Conservation (phyloP, 2,329 filamentous ascomycete genomes). For the Phoma herbarum region DNA sequence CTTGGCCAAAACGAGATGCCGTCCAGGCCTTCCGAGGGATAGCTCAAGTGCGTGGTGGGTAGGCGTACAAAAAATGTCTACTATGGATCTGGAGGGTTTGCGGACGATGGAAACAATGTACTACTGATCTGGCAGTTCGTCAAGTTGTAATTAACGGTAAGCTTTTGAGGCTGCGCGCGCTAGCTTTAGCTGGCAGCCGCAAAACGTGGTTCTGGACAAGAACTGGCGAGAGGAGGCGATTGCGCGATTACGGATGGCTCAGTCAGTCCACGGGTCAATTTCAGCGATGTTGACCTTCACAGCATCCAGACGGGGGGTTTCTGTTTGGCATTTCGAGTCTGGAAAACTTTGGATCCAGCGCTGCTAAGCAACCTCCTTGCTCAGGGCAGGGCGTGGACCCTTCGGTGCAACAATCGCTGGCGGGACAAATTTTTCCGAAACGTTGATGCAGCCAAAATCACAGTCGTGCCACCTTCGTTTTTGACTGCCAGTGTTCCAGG, state of each 20-base stretch:
- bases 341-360: neutral
- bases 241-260: constrained; percentile 49
- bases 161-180: neutral
- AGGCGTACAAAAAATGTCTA: neutral
- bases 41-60: neutral
- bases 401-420: constrained; percentile 6
- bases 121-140: neutral
- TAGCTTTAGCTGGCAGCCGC: constrained; percentile 36
- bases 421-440: constrained; percentile 1
- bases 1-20: neutral
- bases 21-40: neutral
- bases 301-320: constrained; percentile 11
- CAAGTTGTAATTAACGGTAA: neutral
- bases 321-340: neutral
- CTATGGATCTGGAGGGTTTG: neutral
- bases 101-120: neutral
- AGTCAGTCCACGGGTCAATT: constrained; percentile 51
- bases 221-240: constrained; percentile 51
- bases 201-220: constrained; percentile 54
- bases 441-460: constrained; percentile 14
- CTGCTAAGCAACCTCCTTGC: neutral
- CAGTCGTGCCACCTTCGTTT: constrained; percentile 6
- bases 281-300: constrained; percentile 31
- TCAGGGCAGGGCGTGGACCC: neutral
- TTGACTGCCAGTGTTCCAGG: constrained; percentile 9